These are phyloP conservation scores for Syzygium oleosum DNA, from an alignment of 345 rosid species.

Conservation along the genomic window DNA sequence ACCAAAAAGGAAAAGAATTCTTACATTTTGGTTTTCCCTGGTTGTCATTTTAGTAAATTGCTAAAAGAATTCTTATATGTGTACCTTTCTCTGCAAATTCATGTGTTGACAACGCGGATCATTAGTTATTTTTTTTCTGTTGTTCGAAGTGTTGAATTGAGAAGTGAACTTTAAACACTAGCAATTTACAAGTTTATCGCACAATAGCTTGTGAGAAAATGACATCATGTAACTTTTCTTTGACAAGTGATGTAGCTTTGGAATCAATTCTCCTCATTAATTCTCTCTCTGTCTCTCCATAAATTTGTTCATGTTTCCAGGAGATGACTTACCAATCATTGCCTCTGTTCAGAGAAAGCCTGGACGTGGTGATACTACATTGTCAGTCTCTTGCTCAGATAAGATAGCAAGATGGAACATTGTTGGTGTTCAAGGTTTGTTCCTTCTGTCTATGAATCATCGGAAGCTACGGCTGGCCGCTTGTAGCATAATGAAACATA, in stretches of 20 bases:
- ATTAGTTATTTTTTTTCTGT: background rate
- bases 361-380: constrained; percentile 89
- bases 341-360: constrained; percentile 86
- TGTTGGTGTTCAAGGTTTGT: constrained; percentile 85
- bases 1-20: background rate
- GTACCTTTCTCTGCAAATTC: background rate
- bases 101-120: background rate
- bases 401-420: constrained; percentile 92
- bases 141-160: background rate
- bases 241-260: background rate
- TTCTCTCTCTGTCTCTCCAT: background rate
- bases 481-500: background rate
- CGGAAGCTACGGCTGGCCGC: background rate
- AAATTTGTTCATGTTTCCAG: constrained; percentile 18
- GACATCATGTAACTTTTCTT: background rate
- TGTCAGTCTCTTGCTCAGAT: constrained; percentile 90
- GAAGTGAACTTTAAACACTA: background rate
- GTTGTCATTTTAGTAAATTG: background rate
- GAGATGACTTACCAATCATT: constrained; percentile 12
- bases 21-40: background rate
- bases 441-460: background rate
- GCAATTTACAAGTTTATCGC: background rate
- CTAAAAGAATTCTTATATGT: background rate
- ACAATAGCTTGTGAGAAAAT: background rate
- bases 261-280: background rate